Conservation (phyloP, 164 flowering plant species). For the Piper longum region DNA sequence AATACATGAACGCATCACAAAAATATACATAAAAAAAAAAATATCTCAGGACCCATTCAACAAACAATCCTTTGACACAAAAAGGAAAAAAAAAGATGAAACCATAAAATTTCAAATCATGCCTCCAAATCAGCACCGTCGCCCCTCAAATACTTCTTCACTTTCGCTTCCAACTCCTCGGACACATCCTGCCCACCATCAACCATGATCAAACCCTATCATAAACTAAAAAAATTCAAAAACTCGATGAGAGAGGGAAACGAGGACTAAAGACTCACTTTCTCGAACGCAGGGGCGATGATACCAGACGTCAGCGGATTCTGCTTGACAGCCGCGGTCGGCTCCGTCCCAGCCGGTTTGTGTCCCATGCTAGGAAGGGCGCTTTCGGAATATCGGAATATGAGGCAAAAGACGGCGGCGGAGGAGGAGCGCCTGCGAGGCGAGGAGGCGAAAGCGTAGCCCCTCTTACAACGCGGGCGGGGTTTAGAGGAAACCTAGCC, state of each 20-base stretch:
- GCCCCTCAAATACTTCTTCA: conserved; percentile 76
- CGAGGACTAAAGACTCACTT: background rate
- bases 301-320: background rate
- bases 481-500: no score
- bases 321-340: background rate
- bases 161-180: conserved; percentile 38
- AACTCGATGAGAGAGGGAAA: background rate
- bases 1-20: background rate
- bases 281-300: background rate
- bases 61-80: background rate
- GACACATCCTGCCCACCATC: conserved; percentile 17
- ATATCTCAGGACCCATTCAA: background rate
- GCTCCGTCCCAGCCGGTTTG: background rate
- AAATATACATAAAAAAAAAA: background rate
- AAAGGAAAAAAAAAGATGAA: no score
- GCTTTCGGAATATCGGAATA: no score
- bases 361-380: no score
- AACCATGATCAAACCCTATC: background rate
- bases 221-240: no score
- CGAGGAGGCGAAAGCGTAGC: no score
- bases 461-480: no score
- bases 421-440: no score
- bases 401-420: no score
- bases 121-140: conserved; percentile 68
- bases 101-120: background rate